Evolutionary conservation across 2,329 filamentous ascomycete species (phyloP).

Genomic region (Colletotrichum spaethianum): DNA sequence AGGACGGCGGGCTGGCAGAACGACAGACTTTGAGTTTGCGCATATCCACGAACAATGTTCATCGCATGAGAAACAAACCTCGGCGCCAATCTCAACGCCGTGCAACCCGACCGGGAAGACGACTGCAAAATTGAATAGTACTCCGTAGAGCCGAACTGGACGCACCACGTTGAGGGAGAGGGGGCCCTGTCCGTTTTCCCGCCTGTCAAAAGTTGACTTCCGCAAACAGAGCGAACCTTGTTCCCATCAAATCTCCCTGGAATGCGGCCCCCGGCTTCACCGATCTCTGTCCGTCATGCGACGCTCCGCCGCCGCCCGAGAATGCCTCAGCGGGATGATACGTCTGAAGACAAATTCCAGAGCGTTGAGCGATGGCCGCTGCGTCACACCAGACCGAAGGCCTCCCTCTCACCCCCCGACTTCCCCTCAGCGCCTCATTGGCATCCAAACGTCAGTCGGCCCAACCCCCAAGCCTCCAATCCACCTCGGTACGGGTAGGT

Average conservation of each 20-base stretch:
- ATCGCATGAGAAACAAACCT: conserved; percentile 11
- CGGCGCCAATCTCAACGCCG: neutral
- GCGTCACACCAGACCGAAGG: neutral
- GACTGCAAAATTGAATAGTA: conserved; percentile 12
- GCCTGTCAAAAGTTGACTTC: neutral
- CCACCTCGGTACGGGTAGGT: neutral
- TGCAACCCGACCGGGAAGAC: conserved; percentile 1
- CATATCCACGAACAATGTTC: neutral
- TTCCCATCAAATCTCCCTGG: neutral
- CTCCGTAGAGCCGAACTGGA: neutral
- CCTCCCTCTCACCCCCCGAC: neutral
- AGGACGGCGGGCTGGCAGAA: neutral
- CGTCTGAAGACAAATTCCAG: neutral
- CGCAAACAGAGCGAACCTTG: conserved; percentile 4
- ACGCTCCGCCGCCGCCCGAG: neutral
- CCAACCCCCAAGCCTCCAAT: conserved; percentile 12
- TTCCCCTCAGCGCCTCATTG: neutral
- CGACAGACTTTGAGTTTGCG: conserved; percentile 1
- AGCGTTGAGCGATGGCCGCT: conserved; percentile 9
- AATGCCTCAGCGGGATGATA: neutral
- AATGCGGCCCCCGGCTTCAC: conserved; percentile 6
- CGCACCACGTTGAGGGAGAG: conserved; percentile 11
- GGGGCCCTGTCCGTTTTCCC: conserved; percentile 14
- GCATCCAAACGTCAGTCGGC: conserved; percentile 28
- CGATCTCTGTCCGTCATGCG: neutral